Base-by-base conservation (phyloP, 2,329 filamentous ascomycete genomes). In the Apiospora koreana region DNA sequence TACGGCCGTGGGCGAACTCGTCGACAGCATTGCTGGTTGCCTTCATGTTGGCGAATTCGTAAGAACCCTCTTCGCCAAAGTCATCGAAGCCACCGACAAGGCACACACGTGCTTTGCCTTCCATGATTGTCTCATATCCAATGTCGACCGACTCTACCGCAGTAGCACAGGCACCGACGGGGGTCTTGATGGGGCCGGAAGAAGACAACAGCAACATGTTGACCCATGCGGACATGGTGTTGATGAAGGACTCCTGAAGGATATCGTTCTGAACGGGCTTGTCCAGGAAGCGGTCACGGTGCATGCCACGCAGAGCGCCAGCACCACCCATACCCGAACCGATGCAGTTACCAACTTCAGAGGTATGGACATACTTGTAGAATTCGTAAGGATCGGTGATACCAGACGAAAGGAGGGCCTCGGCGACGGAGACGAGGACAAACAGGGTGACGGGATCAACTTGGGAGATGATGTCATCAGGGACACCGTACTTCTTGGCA, bases 21-120 rank as follows among this genome's bases (percentile, higher is more conserved):
- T 98, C 95, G 72, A 98, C 93, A 35, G 95, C 95, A 80, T 98
- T 99, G 88, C 95, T 98, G 69, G 96, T 99, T 71, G 96, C 96
- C 85, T 97, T 97, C 96, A 99, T 99, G 87, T 99, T 99, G 86
- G 96, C 96, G 81, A 99, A 99, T 83, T 99, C 96, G 79, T 98
- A 99, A 1, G 96, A 99, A 68, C 96, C 97, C 84, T 99, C 96
- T 84, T 99, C 96, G 79, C 97, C 94, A 86, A 99, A 98, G 84
- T 99, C 97, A 85, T 99, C 96, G 79, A 99, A 98, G 76, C 96
- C 96, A 89, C 96, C 96, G 71, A 99, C 97, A 75, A 99, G 92
- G 88, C 95, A 98, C 78, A 99, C 90, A 68, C 95, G 93, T 71
- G 97, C 96, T 88, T 99, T 99, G 83, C 96, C 96, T 82, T 98